phyloP scores from a whole-genome alignment of 352 stramenopile genomes.

The Globisporangium viniferum region DNA sequence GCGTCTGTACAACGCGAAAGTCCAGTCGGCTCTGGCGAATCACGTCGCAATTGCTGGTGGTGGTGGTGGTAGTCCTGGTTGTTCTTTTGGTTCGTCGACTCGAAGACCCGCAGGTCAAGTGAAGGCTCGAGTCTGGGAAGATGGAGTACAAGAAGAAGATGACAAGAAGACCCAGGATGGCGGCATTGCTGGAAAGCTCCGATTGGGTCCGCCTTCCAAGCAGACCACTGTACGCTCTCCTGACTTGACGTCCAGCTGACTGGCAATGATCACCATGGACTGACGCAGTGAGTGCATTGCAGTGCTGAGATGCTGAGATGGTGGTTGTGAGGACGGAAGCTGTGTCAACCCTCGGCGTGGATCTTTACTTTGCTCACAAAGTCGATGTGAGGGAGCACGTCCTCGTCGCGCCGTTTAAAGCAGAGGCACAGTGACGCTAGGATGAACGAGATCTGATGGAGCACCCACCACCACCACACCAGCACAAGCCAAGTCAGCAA shows the following conservation, averaged over 20 bases:
- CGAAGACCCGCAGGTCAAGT: background rate
- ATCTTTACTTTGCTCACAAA: constrained; percentile 57
- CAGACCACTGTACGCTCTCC: background rate
- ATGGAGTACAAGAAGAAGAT: background rate
- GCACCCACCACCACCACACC: background rate
- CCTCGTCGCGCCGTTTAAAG: constrained; percentile 69
- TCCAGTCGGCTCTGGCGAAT: constrained; percentile 1
- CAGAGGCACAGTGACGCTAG: constrained; percentile 55
- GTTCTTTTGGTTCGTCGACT: background rate
- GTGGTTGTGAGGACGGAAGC: background rate
- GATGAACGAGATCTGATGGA: constrained; percentile 41
- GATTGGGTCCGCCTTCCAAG: background rate
- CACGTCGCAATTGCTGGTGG: background rate
- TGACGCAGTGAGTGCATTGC: background rate
- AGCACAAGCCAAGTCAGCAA: background rate
- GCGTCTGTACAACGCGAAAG: constrained; percentile 29
- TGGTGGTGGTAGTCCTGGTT: background rate
- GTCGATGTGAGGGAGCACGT: constrained; percentile 53
- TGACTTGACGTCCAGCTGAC: background rate
- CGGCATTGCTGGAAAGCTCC: background rate
- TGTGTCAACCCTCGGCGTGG: constrained; percentile 29
- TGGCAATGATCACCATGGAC: background rate
- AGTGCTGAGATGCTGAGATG: no score
- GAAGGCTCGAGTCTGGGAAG: constrained; percentile 7
- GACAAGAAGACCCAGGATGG: background rate